Percentiles rank a stretch among this genome's conserved stretches.
Conservation (phyloP, 192 early-diverging fungal genomes). For the Backusella tuberculispora region DNA sequence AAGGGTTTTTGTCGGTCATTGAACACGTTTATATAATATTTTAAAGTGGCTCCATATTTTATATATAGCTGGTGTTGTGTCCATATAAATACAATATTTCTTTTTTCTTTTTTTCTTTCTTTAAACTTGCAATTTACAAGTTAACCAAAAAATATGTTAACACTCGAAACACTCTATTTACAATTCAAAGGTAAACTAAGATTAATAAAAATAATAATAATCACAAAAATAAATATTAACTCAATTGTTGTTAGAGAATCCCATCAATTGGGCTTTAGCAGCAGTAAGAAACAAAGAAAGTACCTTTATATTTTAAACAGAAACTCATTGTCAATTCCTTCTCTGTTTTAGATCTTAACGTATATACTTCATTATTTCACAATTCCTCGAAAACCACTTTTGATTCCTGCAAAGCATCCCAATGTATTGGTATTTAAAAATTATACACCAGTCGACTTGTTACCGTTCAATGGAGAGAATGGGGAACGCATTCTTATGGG, state of each 20-base stretch:
- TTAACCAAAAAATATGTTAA: not conserved
- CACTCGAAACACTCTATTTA: not conserved
- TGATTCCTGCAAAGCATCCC: conserved; percentile 45
- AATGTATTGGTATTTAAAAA: conserved; percentile 66
- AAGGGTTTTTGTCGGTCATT: too few relatives aligned
- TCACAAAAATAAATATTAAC: not conserved
- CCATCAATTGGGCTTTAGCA: conserved; percentile 72
- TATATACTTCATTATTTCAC: conserved; percentile 58
- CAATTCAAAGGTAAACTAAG: conserved; percentile 4
- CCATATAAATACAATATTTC: too few relatives aligned
- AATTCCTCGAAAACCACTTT: conserved; percentile 29
- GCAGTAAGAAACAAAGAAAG: conserved; percentile 34
- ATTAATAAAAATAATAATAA: not conserved
- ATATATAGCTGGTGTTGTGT: too few relatives aligned
- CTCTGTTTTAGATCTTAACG: conserved; percentile 42
- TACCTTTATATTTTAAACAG: too few relatives aligned
- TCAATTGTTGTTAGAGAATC: conserved; percentile 48
- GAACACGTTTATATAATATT: too few relatives aligned
- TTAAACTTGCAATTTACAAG: too few relatives aligned
- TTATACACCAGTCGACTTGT: conserved; percentile 80
- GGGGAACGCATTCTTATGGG: conserved; percentile 77
- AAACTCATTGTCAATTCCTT: not conserved
- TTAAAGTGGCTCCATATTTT: too few relatives aligned
- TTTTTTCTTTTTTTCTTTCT: too few relatives aligned
- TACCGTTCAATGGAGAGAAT: conserved; percentile 71